Base-by-base conservation (phyloP, 805 yeast species). In the Metschnikowia santaceciliae region DNA sequence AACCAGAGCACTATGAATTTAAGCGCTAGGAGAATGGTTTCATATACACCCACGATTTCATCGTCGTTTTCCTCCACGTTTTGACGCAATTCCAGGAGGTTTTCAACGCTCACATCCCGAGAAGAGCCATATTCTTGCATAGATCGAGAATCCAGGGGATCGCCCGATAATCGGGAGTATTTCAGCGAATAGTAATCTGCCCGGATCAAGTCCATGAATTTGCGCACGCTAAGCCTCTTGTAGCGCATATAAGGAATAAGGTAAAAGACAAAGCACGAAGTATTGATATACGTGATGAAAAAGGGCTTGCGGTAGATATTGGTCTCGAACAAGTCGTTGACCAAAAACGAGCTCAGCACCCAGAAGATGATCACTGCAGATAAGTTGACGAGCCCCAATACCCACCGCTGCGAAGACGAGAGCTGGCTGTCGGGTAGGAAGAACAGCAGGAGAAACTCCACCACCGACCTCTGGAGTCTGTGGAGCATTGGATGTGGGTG, bases 1-100 rank as follows among this genome's bases (percentile, higher is more conserved):
- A 89, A 94, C 99, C 99, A 94, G 40, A 94, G 72, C 3, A 87
- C 69, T 55, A 95, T 86, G 66, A 94, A 94, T 69, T 90, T 88
- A 13, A 85, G 76, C 54, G 96, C 84, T 41, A 94, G 68, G 50
- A 70, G 70, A 11, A 89, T 77, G 0, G 98, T 94, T 54, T 90
- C 92, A 33, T 68, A 68, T 11, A 79, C 60, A 0, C 62, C 56
- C 22, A 54, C 60, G 30, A 65, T 73, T 42, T 65, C 70, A 42
- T 66, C 69, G 49, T 32, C 41, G 50, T 50, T 14, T 33, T 35
- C 47, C 4, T 26, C 30, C 30, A 26, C 3, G 8, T 26, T 3
- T 8, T 26, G 30, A 1, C 30, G 35, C 11, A 45, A 19, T 5
- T 37, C 41, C 6, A 30, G 14, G 23, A 42, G 20, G 19, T 45